Evolutionary conservation across 2,329 filamentous ascomycete genomes (phyloP).

Genomic region (Kalaharituber pfeilii): DNA sequence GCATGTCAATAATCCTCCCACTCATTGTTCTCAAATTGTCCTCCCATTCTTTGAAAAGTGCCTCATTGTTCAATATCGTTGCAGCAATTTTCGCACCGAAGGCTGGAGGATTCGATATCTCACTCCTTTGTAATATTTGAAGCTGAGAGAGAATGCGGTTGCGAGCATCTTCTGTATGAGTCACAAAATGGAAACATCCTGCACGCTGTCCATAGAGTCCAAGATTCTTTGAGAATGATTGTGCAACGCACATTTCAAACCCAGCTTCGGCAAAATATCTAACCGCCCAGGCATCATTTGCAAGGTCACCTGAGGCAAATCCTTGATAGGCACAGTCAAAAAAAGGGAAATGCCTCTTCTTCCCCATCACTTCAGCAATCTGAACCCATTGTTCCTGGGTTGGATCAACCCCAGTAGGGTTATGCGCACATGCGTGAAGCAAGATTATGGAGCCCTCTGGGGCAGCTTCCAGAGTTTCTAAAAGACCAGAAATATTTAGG

Average conservation of each 20-base stretch:
- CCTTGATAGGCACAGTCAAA: conserved; percentile 97
- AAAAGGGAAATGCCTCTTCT: conserved; percentile 84
- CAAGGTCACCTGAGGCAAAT: conserved; percentile 81
- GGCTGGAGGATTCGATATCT: conserved; percentile 92
- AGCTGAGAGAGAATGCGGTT: conserved; percentile 66
- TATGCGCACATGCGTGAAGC: conserved; percentile 91
- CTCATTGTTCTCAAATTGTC: conserved; percentile 85
- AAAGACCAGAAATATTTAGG: conserved; percentile 83
- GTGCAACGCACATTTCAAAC: conserved; percentile 39
- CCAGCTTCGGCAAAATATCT: conserved; percentile 67
- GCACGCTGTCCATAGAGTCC: conserved; percentile 93
- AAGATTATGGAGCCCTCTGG: conserved; percentile 70
- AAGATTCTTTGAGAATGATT: conserved; percentile 71
- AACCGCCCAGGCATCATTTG: conserved; percentile 75
- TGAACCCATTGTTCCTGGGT: conserved; percentile 88
- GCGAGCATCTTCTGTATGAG: conserved; percentile 44
- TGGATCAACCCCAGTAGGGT: conserved; percentile 92
- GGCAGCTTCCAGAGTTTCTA: conserved; percentile 49
- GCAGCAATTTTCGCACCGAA: conserved; percentile 84
- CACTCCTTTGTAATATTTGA: conserved; percentile 82
- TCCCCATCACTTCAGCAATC: conserved; percentile 58
- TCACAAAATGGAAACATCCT: conserved; percentile 84
- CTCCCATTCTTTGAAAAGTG: conserved; percentile 81
- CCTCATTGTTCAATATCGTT: conserved; percentile 63
- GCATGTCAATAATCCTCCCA: conserved; percentile 86